A percentile compares a stretch with the other conserved stretches of the same genome.
These are phyloP conservation scores for Homolaphlyctis polyrhiza DNA, from an alignment of 371 early-diverging fungal species.

Conservation along the genomic window DNA sequence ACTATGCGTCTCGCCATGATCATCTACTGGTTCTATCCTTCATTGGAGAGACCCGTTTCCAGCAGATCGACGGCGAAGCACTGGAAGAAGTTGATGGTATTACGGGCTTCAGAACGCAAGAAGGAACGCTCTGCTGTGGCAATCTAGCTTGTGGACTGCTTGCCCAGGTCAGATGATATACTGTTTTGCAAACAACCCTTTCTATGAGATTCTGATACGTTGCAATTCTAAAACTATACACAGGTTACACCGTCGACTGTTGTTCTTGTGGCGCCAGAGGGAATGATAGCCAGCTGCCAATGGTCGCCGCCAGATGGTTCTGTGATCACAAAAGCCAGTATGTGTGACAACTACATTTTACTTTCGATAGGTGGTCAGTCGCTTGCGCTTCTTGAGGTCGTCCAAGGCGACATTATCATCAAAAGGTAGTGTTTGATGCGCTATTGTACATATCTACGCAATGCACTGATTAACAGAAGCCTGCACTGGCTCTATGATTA, in stretches of 20 bases:
- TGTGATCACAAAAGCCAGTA: slow-evolving; percentile 51
- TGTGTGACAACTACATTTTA: slow-evolving; percentile 47
- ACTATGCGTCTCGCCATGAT: slow-evolving; percentile 28
- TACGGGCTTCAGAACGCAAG: slow-evolving; percentile 39
- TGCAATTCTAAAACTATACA: not conserved
- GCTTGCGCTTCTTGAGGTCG: slow-evolving; percentile 55
- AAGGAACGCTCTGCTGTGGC: slow-evolving; percentile 45
- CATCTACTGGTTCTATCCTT: slow-evolving; percentile 54
- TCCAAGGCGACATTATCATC: slow-evolving; percentile 30
- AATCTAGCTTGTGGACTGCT: slow-evolving; percentile 32
- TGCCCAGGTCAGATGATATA: slow-evolving; percentile 48
- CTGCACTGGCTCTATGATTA: not conserved
- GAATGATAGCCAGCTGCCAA: slow-evolving; percentile 20
- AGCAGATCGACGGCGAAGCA: slow-evolving; percentile 35
- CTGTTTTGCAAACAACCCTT: not conserved
- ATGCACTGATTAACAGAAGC: not conserved
- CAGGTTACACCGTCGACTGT: slow-evolving; percentile 56
- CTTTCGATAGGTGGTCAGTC: slow-evolving; percentile 51
- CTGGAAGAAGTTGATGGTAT: slow-evolving; percentile 43
- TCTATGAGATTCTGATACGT: not conserved
- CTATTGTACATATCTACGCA: not conserved
- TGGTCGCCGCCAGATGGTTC: slow-evolving; percentile 47
- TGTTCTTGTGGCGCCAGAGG: slow-evolving; percentile 36
- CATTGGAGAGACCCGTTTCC: slow-evolving; percentile 45
- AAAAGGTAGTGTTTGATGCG: slow-evolving; percentile 31